Base-by-base conservation (phyloP, 2,329 filamentous ascomycete species). In the Colletotrichum eleusines region DNA sequence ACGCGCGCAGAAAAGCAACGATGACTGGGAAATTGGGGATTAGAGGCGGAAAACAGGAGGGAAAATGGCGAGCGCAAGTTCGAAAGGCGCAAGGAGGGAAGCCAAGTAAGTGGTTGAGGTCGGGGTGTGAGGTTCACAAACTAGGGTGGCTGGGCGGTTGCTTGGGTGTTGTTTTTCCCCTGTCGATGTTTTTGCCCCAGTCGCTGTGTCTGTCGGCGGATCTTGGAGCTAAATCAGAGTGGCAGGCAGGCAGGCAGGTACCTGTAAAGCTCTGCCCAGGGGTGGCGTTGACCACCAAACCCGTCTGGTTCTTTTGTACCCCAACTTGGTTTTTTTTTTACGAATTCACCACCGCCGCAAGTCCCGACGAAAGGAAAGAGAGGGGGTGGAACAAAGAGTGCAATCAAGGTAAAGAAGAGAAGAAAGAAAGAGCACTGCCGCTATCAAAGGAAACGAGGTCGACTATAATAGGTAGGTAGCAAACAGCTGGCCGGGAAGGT, bases 111-210 rank as follows among this genome's bases (percentile, higher is more conserved):
- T 48, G 33, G 46, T 48, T 23, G 60, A 53, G 55, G 53, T 50
- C 46, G 44, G 66, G 66, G 54, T 54, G 33, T 40, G 63, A 61
- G 68, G 58, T 71, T 71, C 57, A 28, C 64, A 68, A 68, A 71
- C 68, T 71, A 51, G 67, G 68, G 63, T 71, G 68, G 68, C 68
- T 71, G 68, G 68, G 67, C 53, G 51, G 68, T 68, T 71, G 64
- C 63, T 54, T 66, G 58, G 64, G 58, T 66, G 59, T 53, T 69
- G 66, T 62, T 65, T 59, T 59, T 65, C 44, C 46, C 61, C 44
- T 46, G 35, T 51, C 65, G 65, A 67, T 67, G 65, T 67, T 63
- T 67, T 63, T 46, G 58, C 59, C 58, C 65, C 57, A 55, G 42
- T 35, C 51, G 31, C 51, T 54, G 28, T 54, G 18, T 54, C 31